These are phyloP conservation scores for Nitzschia palea DNA, from an alignment of 108 stramenopile species.

Conservation along the genomic window DNA sequence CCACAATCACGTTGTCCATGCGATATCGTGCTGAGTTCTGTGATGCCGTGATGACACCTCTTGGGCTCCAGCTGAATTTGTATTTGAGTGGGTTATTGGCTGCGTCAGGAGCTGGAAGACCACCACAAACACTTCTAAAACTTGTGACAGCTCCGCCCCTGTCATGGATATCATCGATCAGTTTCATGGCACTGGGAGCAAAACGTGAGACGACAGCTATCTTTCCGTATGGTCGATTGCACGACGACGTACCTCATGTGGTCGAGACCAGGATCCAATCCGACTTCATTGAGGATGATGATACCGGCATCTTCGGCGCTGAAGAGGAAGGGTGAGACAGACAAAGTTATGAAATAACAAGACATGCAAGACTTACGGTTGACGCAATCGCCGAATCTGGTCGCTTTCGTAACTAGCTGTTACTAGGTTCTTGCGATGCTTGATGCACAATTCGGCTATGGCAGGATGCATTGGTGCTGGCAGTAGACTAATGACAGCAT, in stretches of 20 bases:
- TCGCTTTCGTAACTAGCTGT: constrained; percentile 84
- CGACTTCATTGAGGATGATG: constrained; percentile 81
- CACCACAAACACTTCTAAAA: constrained; percentile 84
- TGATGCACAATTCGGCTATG: constrained; percentile 67
- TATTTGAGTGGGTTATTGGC: constrained; percentile 85
- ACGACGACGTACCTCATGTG: constrained; percentile 48
- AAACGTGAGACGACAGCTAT: not conserved
- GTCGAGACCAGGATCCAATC: constrained; percentile 90
- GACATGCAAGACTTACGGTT: constrained; percentile 15
- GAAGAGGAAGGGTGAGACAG: too few species aligned
- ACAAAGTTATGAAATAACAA: constrained; percentile 2
- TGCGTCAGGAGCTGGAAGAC: constrained; percentile 75
- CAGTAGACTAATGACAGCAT: constrained; percentile 82
- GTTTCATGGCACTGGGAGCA: constrained; percentile 59
- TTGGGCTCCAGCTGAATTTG: constrained; percentile 91
- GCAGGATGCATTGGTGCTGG: constrained; percentile 80
- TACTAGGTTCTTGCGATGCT: constrained; percentile 52
- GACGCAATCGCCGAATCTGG: constrained; percentile 55
- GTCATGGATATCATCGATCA: constrained; percentile 70
- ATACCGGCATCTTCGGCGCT: constrained; percentile 55
- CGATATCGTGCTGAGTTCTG: constrained; percentile 69
- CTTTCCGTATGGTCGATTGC: not conserved
- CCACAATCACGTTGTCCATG: constrained; percentile 30
- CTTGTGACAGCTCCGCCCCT: constrained; percentile 59
- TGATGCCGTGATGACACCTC: constrained; percentile 74